These are phyloP conservation scores for Aspergillus egyptiacus DNA, from an alignment of 495 filamentous ascomycete species.

Conservation along the genomic window DNA sequence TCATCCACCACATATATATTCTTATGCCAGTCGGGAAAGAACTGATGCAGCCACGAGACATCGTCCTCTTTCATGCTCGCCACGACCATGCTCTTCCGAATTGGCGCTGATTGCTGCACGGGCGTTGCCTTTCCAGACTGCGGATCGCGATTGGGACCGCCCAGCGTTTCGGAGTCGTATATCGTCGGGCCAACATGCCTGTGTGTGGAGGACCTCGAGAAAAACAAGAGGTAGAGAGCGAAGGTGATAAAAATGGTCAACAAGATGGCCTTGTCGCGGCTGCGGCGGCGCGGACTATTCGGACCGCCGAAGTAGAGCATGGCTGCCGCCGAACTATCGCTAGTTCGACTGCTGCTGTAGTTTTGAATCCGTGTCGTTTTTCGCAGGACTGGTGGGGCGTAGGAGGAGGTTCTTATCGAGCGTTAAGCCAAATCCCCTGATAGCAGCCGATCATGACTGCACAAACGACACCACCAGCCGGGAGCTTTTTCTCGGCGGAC, in stretches of 20 bases:
- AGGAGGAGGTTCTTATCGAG: background rate
- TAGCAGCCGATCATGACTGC: constrained; percentile 12
- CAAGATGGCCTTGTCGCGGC: constrained; percentile 36
- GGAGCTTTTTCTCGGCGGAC: background rate
- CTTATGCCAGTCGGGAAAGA: constrained; percentile 43
- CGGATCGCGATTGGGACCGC: constrained; percentile 15
- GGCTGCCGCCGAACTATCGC: constrained; percentile 5
- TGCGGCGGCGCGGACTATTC: constrained; percentile 39
- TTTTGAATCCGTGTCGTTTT: no score
- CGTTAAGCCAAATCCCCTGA: constrained; percentile 8
- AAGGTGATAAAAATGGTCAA: constrained; percentile 38
- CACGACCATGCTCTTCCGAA: constrained; percentile 48
- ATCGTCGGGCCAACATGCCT: constrained; percentile 18
- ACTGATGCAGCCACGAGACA: constrained; percentile 49
- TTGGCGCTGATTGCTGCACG: constrained; percentile 15
- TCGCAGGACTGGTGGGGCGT: no score
- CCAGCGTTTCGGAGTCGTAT: constrained; percentile 18
- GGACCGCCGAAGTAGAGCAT: constrained; percentile 38
- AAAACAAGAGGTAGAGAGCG: constrained; percentile 38
- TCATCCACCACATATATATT: constrained; percentile 51
- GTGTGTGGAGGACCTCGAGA: constrained; percentile 22
- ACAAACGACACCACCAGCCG: constrained; percentile 6
- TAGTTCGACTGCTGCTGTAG: no score
- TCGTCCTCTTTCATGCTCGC: constrained; percentile 49
- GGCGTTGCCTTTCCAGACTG: constrained; percentile 25